phyloP scores from a whole-genome alignment of 768 basidiomycete genomes.

The Holtermannia corniformis region DNA sequence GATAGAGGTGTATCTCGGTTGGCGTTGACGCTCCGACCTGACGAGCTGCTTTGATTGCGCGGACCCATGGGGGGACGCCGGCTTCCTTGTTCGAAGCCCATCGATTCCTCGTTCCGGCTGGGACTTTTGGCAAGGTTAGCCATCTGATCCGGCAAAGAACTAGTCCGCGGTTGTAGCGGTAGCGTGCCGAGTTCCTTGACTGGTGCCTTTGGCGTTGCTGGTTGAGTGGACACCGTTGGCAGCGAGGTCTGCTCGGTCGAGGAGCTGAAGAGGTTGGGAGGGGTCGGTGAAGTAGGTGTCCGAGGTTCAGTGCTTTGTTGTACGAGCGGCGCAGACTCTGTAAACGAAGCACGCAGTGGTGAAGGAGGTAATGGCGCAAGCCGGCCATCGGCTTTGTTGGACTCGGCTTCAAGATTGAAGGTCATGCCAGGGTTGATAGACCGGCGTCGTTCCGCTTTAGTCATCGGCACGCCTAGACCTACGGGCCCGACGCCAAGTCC shows the following conservation, averaged over 20 bases:
- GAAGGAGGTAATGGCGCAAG: constrained; percentile 37
- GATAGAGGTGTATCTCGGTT: not conserved
- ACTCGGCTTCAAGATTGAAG: constrained; percentile 39
- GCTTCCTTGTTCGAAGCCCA: not conserved
- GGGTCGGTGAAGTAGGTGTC: not conserved
- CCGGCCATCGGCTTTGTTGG: constrained; percentile 22
- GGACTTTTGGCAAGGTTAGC: not conserved
- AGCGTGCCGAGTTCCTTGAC: not conserved
- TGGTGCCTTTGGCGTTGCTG: not conserved
- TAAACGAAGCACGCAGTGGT: constrained; percentile 44
- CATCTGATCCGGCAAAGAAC: not conserved
- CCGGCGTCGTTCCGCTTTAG: constrained; percentile 47
- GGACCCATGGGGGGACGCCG: not conserved
- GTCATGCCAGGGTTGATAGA: constrained; percentile 52
- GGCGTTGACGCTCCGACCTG: not conserved
- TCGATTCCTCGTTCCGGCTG: not conserved
- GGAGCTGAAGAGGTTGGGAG: not conserved
- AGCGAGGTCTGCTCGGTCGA: not conserved
- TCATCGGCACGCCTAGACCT: constrained; percentile 38
- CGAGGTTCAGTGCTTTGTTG: not conserved
- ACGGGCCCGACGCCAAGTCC: constrained; percentile 36
- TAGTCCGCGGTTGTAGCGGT: not conserved
- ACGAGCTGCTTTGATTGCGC: not conserved
- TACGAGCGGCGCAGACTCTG: constrained; percentile 30
- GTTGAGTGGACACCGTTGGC: not conserved